Evolutionary conservation across 1,139 yeast genomes (phyloP).

Genomic region (Eremothecium coryli): DNA sequence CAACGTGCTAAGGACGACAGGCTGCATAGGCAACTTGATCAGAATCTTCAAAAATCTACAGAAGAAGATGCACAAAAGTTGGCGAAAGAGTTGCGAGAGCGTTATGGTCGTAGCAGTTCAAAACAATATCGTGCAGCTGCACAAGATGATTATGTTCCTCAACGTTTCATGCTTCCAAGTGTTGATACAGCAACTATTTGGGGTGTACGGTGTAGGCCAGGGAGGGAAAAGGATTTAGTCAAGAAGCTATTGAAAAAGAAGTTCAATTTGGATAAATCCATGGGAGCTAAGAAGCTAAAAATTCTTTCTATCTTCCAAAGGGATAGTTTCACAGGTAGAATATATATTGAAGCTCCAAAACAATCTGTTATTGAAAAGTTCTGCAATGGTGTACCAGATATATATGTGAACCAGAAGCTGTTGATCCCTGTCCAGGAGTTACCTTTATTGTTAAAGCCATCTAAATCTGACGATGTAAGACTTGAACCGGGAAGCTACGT

Average conservation of each 20-base stretch:
- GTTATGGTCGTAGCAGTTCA: conserved; percentile 80
- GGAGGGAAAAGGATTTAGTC: conserved; percentile 86
- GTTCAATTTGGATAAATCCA: conserved; percentile 36
- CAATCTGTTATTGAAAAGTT: conserved; percentile 89
- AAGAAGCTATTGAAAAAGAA: conserved; percentile 76
- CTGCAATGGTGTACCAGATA: conserved; percentile 79
- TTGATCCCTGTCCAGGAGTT: conserved; percentile 93
- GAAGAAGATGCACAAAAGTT: conserved; percentile 93
- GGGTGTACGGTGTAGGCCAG: conserved; percentile 90
- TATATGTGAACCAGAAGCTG: conserved; percentile 62
- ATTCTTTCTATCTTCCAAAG: conserved; percentile 92
- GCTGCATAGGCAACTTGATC: conserved; percentile 84
- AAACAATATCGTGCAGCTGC: conserved; percentile 78
- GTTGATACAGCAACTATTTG: conserved; percentile 95
- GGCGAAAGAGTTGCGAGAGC: conserved; percentile 86
- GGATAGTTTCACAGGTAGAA: conserved; percentile 83
- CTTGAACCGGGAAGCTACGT: conserved; percentile 88
- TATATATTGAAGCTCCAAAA: conserved; percentile 88
- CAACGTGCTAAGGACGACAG: conserved; percentile 42
- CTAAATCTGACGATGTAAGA: conserved; percentile 78
- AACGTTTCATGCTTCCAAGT: conserved; percentile 84
- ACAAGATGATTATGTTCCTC: conserved; percentile 78
- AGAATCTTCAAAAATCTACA: conserved; percentile 77
- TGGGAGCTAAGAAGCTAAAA: conserved; percentile 45
- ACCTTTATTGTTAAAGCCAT: conserved; percentile 86